A percentile compares a stretch with the other conserved stretches of the same genome.
These are phyloP conservation scores for Arthrocladium fulminans DNA, from an alignment of 2,329 filamentous ascomycete genomes.

Conservation along the genomic window DNA sequence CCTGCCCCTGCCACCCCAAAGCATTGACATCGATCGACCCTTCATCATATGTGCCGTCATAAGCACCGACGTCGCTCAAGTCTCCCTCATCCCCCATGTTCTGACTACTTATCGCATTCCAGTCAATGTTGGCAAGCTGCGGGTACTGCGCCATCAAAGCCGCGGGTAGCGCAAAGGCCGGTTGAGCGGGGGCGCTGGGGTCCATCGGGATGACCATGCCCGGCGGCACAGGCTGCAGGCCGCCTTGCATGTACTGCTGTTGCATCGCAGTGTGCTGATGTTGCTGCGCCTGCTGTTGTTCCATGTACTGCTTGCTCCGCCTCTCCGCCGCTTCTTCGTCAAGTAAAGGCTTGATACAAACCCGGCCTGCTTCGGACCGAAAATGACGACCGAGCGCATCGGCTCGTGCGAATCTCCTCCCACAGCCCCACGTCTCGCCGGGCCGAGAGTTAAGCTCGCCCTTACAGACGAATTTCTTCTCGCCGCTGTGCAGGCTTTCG, in stretches of 20 bases:
- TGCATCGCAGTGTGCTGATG: conserved; percentile 50
- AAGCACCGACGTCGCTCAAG: conserved; percentile 49
- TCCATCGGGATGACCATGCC: conserved; percentile 54
- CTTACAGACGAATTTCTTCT: conserved; percentile 98
- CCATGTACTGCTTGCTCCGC: conserved; percentile 65
- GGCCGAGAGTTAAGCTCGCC: conserved; percentile 65
- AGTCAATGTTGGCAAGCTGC: conserved; percentile 81
- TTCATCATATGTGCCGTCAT: conserved; percentile 5
- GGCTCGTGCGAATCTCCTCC: conserved; percentile 83
- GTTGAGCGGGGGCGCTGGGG: conserved; percentile 45
- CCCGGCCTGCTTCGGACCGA: conserved; percentile 84
- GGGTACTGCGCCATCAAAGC: conserved; percentile 88
- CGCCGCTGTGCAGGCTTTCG: conserved; percentile 88
- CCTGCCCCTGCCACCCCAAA: conserved; percentile 7
- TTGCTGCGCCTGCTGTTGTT: conserved; percentile 49
- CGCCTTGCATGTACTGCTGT: conserved; percentile 46
- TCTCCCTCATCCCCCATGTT: conserved; percentile 53
- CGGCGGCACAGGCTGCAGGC: conserved; percentile 46
- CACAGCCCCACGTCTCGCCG: conserved; percentile 82
- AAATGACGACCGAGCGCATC: conserved; percentile 93
- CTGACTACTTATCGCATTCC: conserved; percentile 56
- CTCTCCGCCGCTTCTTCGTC: conserved; percentile 86
- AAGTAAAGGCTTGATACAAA: conserved; percentile 93
- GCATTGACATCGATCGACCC: not conserved
- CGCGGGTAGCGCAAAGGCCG: conserved; percentile 65